phyloP scores from a whole-genome alignment of 495 filamentous ascomycete species.

The Venustampulla echinocandica region DNA sequence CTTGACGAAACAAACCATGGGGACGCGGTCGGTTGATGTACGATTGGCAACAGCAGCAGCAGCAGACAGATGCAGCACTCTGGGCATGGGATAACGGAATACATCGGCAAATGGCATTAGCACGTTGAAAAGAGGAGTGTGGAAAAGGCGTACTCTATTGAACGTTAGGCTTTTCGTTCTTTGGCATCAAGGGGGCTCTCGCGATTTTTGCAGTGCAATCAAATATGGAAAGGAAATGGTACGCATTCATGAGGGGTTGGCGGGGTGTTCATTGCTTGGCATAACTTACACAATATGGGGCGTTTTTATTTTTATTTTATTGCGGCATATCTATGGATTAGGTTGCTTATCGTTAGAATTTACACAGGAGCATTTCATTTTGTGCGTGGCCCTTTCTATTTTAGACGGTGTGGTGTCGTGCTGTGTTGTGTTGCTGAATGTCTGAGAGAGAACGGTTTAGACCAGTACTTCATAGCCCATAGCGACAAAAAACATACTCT shows the following conservation, averaged over 20 bases:
- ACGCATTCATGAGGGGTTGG: conserved; percentile 19
- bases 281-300: too few relatives aligned
- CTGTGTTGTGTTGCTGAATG: too few relatives aligned
- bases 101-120: conserved; percentile 13
- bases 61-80: too few relatives aligned
- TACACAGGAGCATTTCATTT: conserved; percentile 10
- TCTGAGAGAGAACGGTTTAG: too few relatives aligned
- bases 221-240: conserved; percentile 8
- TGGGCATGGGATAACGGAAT: conserved; percentile 19
- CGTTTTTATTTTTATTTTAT: too few relatives aligned
- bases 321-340: conserved; percentile 19
- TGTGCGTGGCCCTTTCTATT: too few relatives aligned
- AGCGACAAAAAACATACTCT: too few relatives aligned
- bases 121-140: conserved; percentile 18
- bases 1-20: conserved; percentile 18
- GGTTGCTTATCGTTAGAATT: conserved; percentile 16
- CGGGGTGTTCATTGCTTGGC: conserved; percentile 22
- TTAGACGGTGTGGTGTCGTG: too few relatives aligned
- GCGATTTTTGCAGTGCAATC: too few relatives aligned
- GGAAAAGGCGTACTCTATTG: conserved; percentile 19
- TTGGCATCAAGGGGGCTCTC: too few relatives aligned
- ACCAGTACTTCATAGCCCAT: too few relatives aligned
- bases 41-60: conserved; percentile 11
- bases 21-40: conserved; percentile 14
- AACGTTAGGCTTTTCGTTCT: conserved; percentile 12